phyloP scores from a whole-genome alignment of 495 filamentous ascomycete species.

The Penicillium canariense region DNA sequence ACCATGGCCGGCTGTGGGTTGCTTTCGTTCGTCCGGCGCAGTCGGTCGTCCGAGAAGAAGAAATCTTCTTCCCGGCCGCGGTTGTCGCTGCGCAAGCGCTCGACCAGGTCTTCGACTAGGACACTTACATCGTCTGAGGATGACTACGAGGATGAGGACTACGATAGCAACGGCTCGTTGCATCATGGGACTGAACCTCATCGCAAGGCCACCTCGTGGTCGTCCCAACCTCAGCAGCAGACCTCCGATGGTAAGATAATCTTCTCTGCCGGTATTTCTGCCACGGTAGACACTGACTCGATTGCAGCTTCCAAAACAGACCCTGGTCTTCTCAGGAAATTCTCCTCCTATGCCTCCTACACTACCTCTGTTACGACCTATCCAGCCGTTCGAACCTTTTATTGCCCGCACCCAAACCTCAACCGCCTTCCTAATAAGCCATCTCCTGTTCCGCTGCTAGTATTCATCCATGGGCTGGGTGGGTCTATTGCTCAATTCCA shows the following conservation, averaged over 20 bases:
- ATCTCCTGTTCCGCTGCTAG: slow-evolving; percentile 74
- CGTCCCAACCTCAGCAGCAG: slow-evolving; percentile 27
- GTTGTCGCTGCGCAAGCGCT: slow-evolving; percentile 24
- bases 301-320: slow-evolving; percentile 53
- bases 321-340: slow-evolving; percentile 72
- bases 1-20: slow-evolving; percentile 45
- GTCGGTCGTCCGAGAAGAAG: slow-evolving; percentile 11
- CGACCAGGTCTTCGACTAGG: slow-evolving; percentile 30
- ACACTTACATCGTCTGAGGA: slow-evolving; percentile 44
- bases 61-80: slow-evolving; percentile 20
- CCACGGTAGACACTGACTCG: slow-evolving; percentile 3
- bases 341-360: slow-evolving; percentile 69
- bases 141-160: slow-evolving; percentile 45
- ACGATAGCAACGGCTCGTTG: slow-evolving; percentile 41
- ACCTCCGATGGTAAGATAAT: slow-evolving; percentile 32
- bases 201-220: slow-evolving; percentile 16
- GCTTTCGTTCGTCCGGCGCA: slow-evolving; percentile 37
- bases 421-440: slow-evolving; percentile 71
- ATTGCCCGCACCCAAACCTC: slow-evolving; percentile 73
- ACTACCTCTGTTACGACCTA: slow-evolving; percentile 69
- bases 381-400: slow-evolving; percentile 77
- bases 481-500: slow-evolving; percentile 87
- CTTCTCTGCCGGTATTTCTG: neutral
- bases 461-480: slow-evolving; percentile 89
- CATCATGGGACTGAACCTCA: slow-evolving; percentile 28